These are phyloP conservation scores for Goffeauzyma gilvescens DNA, from an alignment of 768 basidiomycete species.

Conservation along the genomic window DNA sequence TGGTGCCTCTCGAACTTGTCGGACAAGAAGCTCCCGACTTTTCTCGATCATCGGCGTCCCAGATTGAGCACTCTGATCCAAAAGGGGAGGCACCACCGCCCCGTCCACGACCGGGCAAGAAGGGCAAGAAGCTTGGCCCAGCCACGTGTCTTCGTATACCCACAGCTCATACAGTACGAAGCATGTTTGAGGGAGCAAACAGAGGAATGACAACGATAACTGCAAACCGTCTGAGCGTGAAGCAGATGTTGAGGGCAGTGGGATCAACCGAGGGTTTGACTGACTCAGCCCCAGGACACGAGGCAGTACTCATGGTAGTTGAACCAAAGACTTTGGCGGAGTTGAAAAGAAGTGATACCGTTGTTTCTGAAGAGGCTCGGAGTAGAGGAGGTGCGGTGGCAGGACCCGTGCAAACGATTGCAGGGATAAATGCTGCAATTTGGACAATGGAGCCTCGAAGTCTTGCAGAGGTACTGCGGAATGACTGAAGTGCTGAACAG, in stretches of 20 bases:
- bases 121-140: not conserved
- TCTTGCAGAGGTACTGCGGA: constrained; percentile 49
- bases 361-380: not conserved
- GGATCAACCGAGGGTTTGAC: constrained; percentile 24
- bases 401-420: constrained; percentile 11
- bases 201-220: constrained; percentile 72
- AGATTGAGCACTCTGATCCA: not conserved
- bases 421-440: constrained; percentile 40
- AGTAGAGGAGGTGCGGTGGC: not conserved
- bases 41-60: constrained; percentile 10
- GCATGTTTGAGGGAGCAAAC: constrained; percentile 49
- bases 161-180: constrained; percentile 59
- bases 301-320: constrained; percentile 7
- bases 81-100: constrained; percentile 14
- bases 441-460: constrained; percentile 69
- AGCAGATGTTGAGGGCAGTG: constrained; percentile 53
- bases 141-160: constrained; percentile 11
- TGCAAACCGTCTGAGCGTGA: constrained; percentile 61
- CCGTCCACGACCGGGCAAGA: constrained; percentile 41
- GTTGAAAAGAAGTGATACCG: constrained; percentile 3
- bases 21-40: constrained; percentile 2
- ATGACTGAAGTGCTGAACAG: too few species aligned
- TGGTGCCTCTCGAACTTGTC: constrained; percentile 2
- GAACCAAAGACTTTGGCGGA: constrained; percentile 14
- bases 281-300: not conserved